Base-by-base conservation (phyloP, 768 basidiomycete genomes). In the Lactifluus pinguis region DNA sequence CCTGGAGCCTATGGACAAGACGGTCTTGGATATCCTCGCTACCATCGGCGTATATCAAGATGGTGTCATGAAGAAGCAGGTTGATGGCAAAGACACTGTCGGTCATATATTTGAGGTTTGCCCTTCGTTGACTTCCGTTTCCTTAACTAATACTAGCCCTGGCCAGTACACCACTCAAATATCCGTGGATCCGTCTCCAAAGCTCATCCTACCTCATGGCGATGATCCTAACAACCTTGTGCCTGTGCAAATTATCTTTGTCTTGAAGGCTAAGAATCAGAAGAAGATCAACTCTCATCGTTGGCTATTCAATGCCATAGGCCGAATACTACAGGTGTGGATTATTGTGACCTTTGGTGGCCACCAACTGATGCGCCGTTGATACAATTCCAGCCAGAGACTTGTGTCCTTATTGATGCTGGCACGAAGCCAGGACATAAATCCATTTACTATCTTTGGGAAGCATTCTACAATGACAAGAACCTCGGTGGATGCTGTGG, bases 381-480 rank as follows among this genome's bases (percentile, higher is more conserved):
- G 34, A 14, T 25, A 53, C 62, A 34, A 47, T 65, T 67, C 9
- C 67, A 95, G 83, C 95, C 95, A 6, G 92, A 97, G 69, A 84
- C 87, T 52, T 95, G 93, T 72, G 87, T 95, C 62, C 80, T 98
- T 36, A 82, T 98, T 64, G 95, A 97, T 71, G 95, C 93, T 6
- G 95, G 95, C 63, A 98, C 95, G 6, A 98, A 97, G 72, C 95
- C 95, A 2, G 95, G 93, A 3, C 92, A 92, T 72, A 95, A 95
- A 72, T 91, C 91, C 2, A 92, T 98, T 68, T 98, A 89, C 73
- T 92, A 95, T 70, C 81, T 95, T 9, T 95, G 93, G 92, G 90
- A 92, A 63, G 92, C 89, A 1, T 91, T 92, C 72, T 89, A 90
- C 71, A 90, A 88, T 65, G 81, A 91, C 67, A 68, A 82, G 4